Evolutionary conservation across 768 basidiomycete species (phyloP).

Genomic region (Amanita thiersii): DNA sequence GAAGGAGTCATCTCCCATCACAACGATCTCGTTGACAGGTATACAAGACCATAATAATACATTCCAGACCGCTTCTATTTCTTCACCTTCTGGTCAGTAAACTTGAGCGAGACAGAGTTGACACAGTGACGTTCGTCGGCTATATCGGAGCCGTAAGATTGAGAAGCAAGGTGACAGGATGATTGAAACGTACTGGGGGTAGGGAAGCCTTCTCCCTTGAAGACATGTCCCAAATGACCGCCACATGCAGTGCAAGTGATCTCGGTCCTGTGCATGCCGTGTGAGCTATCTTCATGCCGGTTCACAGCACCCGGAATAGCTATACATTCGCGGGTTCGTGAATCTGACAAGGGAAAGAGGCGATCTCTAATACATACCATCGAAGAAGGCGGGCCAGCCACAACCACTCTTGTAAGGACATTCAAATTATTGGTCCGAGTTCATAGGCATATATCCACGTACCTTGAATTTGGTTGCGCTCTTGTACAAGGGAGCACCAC

Average conservation of each 20-base stretch:
- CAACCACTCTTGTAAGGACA: constrained; percentile 56
- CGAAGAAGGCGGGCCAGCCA: constrained; percentile 98
- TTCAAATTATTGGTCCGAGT: not conserved
- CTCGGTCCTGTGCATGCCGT: constrained; percentile 70
- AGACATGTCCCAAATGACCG: constrained; percentile 92
- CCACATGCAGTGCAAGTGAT: constrained; percentile 88
- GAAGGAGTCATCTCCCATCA: no score
- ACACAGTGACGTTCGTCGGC: constrained; percentile 86
- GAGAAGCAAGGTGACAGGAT: not conserved
- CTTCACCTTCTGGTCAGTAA: constrained; percentile 40
- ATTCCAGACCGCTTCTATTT: constrained; percentile 13
- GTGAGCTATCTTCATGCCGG: constrained; percentile 62
- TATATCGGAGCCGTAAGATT: constrained; percentile 16
- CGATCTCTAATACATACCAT: constrained; percentile 43
- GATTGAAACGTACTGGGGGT: constrained; percentile 56
- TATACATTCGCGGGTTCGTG: constrained; percentile 18
- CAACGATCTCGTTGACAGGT: not conserved
- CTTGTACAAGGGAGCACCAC: constrained; percentile 79
- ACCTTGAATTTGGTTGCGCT: constrained; percentile 82
- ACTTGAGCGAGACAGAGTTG: constrained; percentile 81
- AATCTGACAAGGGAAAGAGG: not conserved
- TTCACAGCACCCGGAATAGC: constrained; percentile 86
- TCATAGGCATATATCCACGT: constrained; percentile 11
- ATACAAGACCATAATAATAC: not conserved
- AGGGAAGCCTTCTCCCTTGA: constrained; percentile 81